Conservation (phyloP, 768 basidiomycete species). For the Cystofilobasidium ferigula region DNA sequence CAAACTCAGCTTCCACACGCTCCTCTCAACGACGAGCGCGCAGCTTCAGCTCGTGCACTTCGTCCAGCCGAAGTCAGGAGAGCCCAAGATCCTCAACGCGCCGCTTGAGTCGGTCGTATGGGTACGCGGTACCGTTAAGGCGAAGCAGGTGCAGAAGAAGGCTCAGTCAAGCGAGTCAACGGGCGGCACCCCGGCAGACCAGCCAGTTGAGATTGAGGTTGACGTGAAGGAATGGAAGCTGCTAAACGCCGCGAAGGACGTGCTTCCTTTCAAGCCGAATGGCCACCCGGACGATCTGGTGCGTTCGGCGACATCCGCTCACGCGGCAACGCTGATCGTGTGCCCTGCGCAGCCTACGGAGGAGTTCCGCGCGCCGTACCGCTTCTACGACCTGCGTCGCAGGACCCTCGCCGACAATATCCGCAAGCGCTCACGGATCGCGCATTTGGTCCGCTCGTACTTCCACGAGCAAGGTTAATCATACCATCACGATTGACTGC, state of each 20-base stretch:
- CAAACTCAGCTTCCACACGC: conserved; percentile 68
- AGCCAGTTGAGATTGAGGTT: conserved; percentile 63
- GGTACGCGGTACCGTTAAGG: conserved; percentile 58
- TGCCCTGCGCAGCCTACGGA: conserved; percentile 56
- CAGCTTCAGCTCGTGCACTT: conserved; percentile 58
- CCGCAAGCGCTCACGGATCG: conserved; percentile 68
- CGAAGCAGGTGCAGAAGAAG: conserved; percentile 33
- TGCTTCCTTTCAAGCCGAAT: conserved; percentile 76
- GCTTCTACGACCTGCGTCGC: conserved; percentile 80
- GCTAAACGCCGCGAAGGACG: conserved; percentile 61
- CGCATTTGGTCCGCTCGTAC: conserved; percentile 59
- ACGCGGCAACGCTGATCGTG: neutral
- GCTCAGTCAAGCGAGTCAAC: neutral
- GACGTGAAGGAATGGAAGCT: conserved; percentile 57
- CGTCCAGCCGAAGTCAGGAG: conserved; percentile 42
- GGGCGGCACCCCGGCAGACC: neutral
- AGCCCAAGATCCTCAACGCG: conserved; percentile 47
- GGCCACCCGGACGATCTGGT: conserved; percentile 59
- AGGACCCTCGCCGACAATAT: conserved; percentile 63
- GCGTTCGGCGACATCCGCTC: conserved; percentile 32
- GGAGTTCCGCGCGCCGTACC: conserved; percentile 69
- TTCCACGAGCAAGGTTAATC: conserved; percentile 52
- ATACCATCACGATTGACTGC: conserved; percentile 10
- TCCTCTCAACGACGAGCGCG: conserved; percentile 61
- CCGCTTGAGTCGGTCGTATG: conserved; percentile 70